Evolutionary conservation across 257 asterid genomes (phyloP).

Genomic region (Jaltomata sinuosa): DNA sequence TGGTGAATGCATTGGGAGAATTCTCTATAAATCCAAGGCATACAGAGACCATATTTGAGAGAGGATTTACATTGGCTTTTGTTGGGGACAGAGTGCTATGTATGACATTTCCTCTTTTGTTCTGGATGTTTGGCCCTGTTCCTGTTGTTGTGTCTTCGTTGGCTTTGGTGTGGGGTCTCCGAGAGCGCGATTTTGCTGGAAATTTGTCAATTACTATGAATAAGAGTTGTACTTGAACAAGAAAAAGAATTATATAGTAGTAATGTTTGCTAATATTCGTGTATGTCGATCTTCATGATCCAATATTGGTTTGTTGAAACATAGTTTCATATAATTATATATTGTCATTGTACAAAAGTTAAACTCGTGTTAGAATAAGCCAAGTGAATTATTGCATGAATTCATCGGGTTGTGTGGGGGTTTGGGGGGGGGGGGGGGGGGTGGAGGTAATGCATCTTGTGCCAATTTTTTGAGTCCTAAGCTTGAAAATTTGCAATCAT

Average conservation of each 20-base stretch:
- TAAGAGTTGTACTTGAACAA: background rate
- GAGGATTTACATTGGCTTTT: slow-evolving; percentile 59
- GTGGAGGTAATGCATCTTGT: background rate
- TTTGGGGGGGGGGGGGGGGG: too few relatives aligned
- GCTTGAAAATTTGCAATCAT: background rate
- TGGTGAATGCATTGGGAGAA: slow-evolving; percentile 65
- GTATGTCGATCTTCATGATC: background rate
- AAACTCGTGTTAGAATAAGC: background rate
- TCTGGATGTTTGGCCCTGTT: slow-evolving; percentile 75
- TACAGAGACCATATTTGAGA: slow-evolving; percentile 49
- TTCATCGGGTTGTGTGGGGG: background rate
- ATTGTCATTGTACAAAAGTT: background rate
- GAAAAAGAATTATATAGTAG: background rate
- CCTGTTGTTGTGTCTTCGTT: slow-evolving; percentile 49
- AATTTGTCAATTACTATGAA: background rate
- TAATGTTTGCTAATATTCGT: background rate
- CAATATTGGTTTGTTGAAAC: background rate
- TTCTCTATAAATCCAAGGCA: slow-evolving; percentile 24
- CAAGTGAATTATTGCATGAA: background rate
- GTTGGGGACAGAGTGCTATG: slow-evolving; percentile 66
- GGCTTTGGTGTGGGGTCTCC: slow-evolving; percentile 53
- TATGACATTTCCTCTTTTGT: slow-evolving; percentile 42
- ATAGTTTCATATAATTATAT: background rate
- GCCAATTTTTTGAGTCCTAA: background rate
- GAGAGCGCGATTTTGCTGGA: slow-evolving; percentile 42